These are phyloP conservation scores for Wickerhamomyces queroliae DNA, from an alignment of 805 yeast species.

Conservation along the genomic window DNA sequence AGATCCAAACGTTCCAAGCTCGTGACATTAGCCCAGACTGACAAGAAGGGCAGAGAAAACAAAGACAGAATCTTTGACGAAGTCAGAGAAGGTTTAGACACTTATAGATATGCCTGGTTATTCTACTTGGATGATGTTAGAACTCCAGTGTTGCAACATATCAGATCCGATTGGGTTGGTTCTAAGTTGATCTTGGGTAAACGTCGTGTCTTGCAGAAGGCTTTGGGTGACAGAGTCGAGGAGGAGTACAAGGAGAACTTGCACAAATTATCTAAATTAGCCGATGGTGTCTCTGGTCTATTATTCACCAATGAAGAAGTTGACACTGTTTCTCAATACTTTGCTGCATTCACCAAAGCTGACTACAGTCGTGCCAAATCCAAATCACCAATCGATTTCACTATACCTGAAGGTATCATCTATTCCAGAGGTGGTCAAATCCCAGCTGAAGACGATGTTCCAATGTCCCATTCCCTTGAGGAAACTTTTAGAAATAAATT, in stretches of 20 bases:
- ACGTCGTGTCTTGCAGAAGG: slow-evolving; percentile 88
- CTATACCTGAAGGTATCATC: slow-evolving; percentile 84
- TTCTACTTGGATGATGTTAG: slow-evolving; percentile 87
- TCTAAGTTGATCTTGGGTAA: slow-evolving; percentile 87
- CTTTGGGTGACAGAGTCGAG: slow-evolving; percentile 81
- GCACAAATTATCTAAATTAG: slow-evolving; percentile 55
- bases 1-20: slow-evolving; percentile 96
- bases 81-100: slow-evolving; percentile 75
- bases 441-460: slow-evolving; percentile 87
- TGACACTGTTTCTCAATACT: slow-evolving; percentile 85
- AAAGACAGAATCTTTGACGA: slow-evolving; percentile 90
- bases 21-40: slow-evolving; percentile 93
- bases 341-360: slow-evolving; percentile 65
- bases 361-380: slow-evolving; percentile 92
- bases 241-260: slow-evolving; percentile 88
- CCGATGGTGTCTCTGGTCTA: slow-evolving; percentile 80
- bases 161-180: slow-evolving; percentile 89
- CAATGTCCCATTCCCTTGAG: slow-evolving; percentile 94
- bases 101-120: slow-evolving; percentile 76
- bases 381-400: slow-evolving; percentile 74
- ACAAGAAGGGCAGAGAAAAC: slow-evolving; percentile 90
- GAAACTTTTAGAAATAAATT: slow-evolving; percentile 84
- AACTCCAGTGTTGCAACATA: slow-evolving; percentile 91
- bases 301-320: slow-evolving; percentile 86
- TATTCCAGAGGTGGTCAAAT: slow-evolving; percentile 95